Evolutionary conservation across 108 stramenopile genomes (phyloP), one percentile per base, ranked within the genome.

Genomic region (Cylindrotheca fusiformis): DNA sequence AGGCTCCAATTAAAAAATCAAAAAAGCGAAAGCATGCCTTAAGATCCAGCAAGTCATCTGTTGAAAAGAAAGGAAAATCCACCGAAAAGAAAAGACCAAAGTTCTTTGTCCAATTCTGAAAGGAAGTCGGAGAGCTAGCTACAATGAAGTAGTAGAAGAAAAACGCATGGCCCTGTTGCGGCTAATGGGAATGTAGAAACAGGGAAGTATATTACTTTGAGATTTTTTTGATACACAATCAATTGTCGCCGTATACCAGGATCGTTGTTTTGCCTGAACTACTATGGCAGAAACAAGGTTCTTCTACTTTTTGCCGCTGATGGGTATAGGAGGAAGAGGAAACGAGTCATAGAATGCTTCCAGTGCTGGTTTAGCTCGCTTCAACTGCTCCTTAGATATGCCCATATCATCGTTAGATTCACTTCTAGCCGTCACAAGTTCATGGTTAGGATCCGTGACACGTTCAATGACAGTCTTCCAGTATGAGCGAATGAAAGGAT

Each of bases 401-500:
- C 41, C 54, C 58, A 81, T 68, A 18, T 60, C 32, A 69, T 81
- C 68, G n/a, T 48, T 27, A 2, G 14, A 1, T 17, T 68, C 53
- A 4, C 17, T 60, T n/a, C 75, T 47, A 3, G 49, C 32, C 18
- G 45, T 27, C 2, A 81, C 71, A 2, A 65, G 49, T 3, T 50
- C 47, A 46, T 27, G 48, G 0, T 62, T 21, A 1, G 32, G 60
- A 54, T 83, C 65, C 19, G 71, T 33, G 12, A 70, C 72, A 25
- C 84, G 76, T 26, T 71, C 32, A 19, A 75, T 50, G 4, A 80
- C 63, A 2, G 84, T 80, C 67, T 78, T 65, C 29, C 67, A 59
- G 58, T 77, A 85, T 1, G 69, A 63, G 23, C 70, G 65, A 28
- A 63, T 61, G 30, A 71, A 74, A 5, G 88, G 89, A 64, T 69